These are phyloP conservation scores for Irpex lacteus DNA, from an alignment of 1,284 basidiomycete genomes.

Conservation along the genomic window DNA sequence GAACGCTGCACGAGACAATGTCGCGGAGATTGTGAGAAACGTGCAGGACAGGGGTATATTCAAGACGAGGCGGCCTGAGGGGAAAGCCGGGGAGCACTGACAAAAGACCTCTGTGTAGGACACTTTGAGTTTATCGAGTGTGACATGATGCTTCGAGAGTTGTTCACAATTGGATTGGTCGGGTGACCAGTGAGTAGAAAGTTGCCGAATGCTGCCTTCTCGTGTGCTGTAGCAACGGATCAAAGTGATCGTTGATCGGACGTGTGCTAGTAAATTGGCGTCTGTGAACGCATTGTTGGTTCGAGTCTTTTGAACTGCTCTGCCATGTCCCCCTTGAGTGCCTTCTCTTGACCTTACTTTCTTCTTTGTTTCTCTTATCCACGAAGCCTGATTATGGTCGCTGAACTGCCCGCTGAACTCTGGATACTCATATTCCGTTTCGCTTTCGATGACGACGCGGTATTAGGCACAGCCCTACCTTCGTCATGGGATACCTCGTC, in stretches of 20 bases:
- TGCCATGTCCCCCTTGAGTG: not conserved
- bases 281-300: not conserved
- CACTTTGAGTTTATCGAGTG: too few relatives aligned
- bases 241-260: not conserved
- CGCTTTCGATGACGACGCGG: constrained; percentile 61
- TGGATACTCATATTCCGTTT: constrained; percentile 66
- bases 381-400: constrained; percentile 18
- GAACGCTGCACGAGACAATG: constrained; percentile 30
- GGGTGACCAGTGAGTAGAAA: not conserved
- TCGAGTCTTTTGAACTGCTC: constrained; percentile 1
- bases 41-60: constrained; percentile 60
- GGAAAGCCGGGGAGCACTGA: constrained; percentile 54
- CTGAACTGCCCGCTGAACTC: constrained; percentile 58
- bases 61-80: constrained; percentile 68
- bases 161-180: too few relatives aligned
- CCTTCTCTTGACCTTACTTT: not conserved
- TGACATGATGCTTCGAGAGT: too few relatives aligned
- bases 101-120: not conserved
- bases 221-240: not conserved
- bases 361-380: not conserved
- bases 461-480: constrained; percentile 55
- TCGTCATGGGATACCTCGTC: constrained; percentile 52
- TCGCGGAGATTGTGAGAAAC: constrained; percentile 41
- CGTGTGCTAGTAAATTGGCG: not conserved
- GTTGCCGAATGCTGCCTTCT: not conserved